Evolutionary conservation across 371 early-diverging fungal genomes (phyloP), one percentile per base, ranked within the genome.

Genomic region (Rhizopus sp.): DNA sequence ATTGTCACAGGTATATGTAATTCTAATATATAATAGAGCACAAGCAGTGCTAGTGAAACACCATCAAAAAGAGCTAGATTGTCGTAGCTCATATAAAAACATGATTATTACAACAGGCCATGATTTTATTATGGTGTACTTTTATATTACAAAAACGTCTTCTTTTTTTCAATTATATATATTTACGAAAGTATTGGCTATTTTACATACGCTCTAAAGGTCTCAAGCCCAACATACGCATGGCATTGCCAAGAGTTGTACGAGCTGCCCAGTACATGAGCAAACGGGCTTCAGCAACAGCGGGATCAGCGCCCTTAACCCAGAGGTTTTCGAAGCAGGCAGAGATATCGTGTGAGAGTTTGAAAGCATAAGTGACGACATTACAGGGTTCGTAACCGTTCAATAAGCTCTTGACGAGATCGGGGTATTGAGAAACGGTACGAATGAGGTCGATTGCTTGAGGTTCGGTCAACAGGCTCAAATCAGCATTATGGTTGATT

Each of bases 361-460:
- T 89, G 75, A 98, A 85, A 16, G 94, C 82, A 76, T 97, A 99
- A 16, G 89, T 89, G 23, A 99, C 96, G 53, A 99, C 83, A 49
- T 84, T 91, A 75, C 92, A 94, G 7, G 99, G 99, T 77, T 99
- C 99, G 47, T 90, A 84, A 39, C 78, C 83, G 47, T 76, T 72
- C 45, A 80, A 46, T 5, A 88, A 66, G 42, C 71, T 65, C 54
- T 79, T 82, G 60, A 99, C 85, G 40, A 96, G 77, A 63, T 94
- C 93, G 16, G 99, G 99, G 79, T 91, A 99, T 70, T 88, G 90
- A 15, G 96, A 85, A 51, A 99, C 79, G 54, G 89, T 78, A 48
- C 88, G 90, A 45, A 95, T 71, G 38, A 99, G 74, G 10, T 88
- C 88, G 15, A 77, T 59, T 7, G 93, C 91, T 33, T 78, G 77